Evolutionary conservation across 208 protist species (phyloP).

Genomic region (Trypanosoma cruzi): DNA sequence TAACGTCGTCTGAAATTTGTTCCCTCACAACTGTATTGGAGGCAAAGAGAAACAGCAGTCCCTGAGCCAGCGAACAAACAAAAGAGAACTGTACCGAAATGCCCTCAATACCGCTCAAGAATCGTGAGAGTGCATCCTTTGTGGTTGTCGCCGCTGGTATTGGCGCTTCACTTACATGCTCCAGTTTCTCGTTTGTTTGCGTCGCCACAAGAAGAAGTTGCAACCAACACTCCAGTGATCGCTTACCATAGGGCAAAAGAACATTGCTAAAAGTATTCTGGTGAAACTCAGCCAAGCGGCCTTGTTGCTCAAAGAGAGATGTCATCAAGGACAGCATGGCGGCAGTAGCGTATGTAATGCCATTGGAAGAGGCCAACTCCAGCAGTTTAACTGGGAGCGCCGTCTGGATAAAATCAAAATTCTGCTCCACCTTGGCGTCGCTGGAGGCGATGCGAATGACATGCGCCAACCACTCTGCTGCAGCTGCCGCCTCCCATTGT

Average conservation of each 20-base stretch:
- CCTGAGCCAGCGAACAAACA: slow-evolving; percentile 39
- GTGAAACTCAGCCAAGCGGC: slow-evolving; percentile 22
- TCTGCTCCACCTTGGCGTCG: slow-evolving; percentile 21
- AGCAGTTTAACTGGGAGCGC: slow-evolving; percentile 35
- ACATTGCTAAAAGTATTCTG: slow-evolving; percentile 10
- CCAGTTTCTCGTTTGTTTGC: slow-evolving; percentile 44
- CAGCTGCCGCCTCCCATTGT: slow-evolving; percentile 77
- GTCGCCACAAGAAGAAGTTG: slow-evolving; percentile 40
- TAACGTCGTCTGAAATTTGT: slow-evolving; percentile 20
- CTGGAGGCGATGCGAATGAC: slow-evolving; percentile 30
- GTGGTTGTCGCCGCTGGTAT: slow-evolving; percentile 15
- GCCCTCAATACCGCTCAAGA: slow-evolving; percentile 48
- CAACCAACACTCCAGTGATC: slow-evolving; percentile 53
- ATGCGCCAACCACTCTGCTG: slow-evolving; percentile 67
- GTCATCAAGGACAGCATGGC: slow-evolving; percentile 34
- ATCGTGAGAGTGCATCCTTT: slow-evolving; percentile 59
- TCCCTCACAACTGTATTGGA: slow-evolving; percentile 12
- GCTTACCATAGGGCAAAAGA: slow-evolving; percentile 40
- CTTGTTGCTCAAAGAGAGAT: slow-evolving; percentile 35
- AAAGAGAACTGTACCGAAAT: slow-evolving; percentile 74
- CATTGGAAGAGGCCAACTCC: slow-evolving; percentile 28
- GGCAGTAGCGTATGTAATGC: slow-evolving; percentile 40
- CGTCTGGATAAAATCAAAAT: slow-evolving; percentile 34
- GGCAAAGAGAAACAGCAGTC: slow-evolving; percentile 36
- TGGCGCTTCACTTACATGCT: slow-evolving; percentile 12